Evolutionary conservation across 208 protist genomes (phyloP).

Genomic region (Porcisia hertigi): DNA sequence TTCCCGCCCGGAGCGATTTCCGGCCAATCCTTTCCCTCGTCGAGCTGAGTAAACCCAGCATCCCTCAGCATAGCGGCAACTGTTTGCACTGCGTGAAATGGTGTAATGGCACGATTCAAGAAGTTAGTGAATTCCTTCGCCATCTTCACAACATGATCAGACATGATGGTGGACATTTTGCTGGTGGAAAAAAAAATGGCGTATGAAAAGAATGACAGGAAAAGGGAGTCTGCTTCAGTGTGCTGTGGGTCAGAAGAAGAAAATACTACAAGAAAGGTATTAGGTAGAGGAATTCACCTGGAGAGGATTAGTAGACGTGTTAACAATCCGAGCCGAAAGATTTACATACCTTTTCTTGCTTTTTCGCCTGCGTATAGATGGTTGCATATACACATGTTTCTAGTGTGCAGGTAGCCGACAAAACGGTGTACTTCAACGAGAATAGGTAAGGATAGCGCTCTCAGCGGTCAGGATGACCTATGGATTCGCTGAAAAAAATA

Average conservation of each 20-base stretch:
- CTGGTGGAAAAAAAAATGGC: not conserved
- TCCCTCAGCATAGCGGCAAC: slow-evolving; percentile 41
- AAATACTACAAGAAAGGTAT: not conserved
- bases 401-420: not conserved
- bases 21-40: slow-evolving; percentile 62
- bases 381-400: no score
- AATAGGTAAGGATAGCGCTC: not conserved
- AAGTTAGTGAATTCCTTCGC: slow-evolving; percentile 72
- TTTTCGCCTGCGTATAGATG: not conserved
- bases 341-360: not conserved
- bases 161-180: slow-evolving; percentile 28
- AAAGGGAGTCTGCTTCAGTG: not conserved
- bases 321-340: not conserved
- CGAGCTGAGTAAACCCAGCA: slow-evolving; percentile 62
- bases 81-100: slow-evolving; percentile 79
- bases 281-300: no score
- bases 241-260: not conserved
- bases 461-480: not conserved
- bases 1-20: slow-evolving; percentile 76
- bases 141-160: slow-evolving; percentile 28
- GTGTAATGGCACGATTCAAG: slow-evolving; percentile 66
- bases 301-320: no score
- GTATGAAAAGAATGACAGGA: not conserved
- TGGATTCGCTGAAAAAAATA: not conserved
- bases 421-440: no score